phyloP scores from a whole-genome alignment of 164 flowering plant genomes.

The Taxillus chinensis region DNA sequence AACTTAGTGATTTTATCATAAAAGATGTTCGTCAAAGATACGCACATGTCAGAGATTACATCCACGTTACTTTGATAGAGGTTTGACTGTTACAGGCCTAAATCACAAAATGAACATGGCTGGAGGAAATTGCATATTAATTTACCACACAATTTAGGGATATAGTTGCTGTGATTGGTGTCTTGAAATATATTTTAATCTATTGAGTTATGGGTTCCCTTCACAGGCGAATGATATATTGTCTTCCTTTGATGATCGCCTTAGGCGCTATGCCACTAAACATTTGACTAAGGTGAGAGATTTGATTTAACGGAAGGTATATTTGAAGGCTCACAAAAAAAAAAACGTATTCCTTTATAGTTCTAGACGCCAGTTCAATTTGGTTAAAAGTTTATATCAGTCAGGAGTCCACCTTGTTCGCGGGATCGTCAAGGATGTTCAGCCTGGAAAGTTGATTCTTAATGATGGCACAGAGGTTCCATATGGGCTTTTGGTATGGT shows the following conservation, averaged over 20 bases:
- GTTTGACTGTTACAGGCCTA: slow-evolving; percentile 25
- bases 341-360: neutral
- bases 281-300: slow-evolving; percentile 75
- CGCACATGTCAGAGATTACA: slow-evolving; percentile 83
- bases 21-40: slow-evolving; percentile 87
- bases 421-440: slow-evolving; percentile 86
- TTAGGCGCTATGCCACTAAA: slow-evolving; percentile 71
- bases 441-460: slow-evolving; percentile 62
- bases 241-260: slow-evolving; percentile 96
- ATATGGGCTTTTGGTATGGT: slow-evolving; percentile 93
- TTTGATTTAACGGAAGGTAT: neutral
- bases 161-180: too few species aligned
- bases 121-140: too few species aligned
- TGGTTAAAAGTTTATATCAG: slow-evolving; percentile 35
- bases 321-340: neutral
- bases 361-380: neutral
- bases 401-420: slow-evolving; percentile 95
- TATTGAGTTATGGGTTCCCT: neutral
- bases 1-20: slow-evolving; percentile 91
- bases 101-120: too few species aligned
- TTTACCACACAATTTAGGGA: too few species aligned
- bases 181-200: too few species aligned
- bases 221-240: slow-evolving; percentile 90
- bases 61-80: slow-evolving; percentile 91
- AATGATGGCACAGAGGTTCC: slow-evolving; percentile 91